Evolutionary conservation across 2,329 filamentous ascomycete genomes (phyloP), one percentile per base, ranked within the genome.

Genomic region (Mycosphaerelloides madeirae): DNA sequence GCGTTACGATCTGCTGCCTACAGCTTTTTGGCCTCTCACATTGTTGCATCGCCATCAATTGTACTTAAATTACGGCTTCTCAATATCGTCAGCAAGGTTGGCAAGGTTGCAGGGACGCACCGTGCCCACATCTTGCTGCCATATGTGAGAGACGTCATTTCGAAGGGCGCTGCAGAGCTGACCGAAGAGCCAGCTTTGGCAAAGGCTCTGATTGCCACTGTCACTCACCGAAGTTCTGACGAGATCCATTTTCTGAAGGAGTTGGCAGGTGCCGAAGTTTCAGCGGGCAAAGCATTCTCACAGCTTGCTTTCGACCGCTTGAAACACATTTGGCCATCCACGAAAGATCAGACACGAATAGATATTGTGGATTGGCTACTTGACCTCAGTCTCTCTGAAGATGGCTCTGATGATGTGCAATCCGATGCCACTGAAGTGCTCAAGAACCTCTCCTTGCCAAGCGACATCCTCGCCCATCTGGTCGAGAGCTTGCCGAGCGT

Each of bases 121-220:
- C 83, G 88, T 44, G 86, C 81, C 1, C 81, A 85, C 53, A 73
- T 85, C 16, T 69, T 97, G n/a, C 69, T 91, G n/a, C 87, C 89
- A 1, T 67, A 84, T 3, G 71, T 95, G 25, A 74, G 79, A 44
- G 74, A 76, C 60, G 95, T 88, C 87, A 73, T 80, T 19, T 65
- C 69, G 7, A 63, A 86, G 16, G 68, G 73, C 8, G 65, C 69
- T 1, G 72, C 28, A 8, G 25, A 83, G 19, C 77, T 78, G 1
- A 58, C 68, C 11, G 83, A 77, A 41, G 22, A 25, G 22, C 9
- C 22, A 25, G 55, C 64, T 20, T 35, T 79, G 12, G 77, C 84
- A 48, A 65, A 70, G 22, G 70, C 74, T 46, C 66, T 81, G 46
- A 64, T 83, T 11, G 61, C 65, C 18, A 73, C 74, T 22, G 67